Base-by-base conservation (phyloP, 306 rosid genomes). In the Cyclanthera cordifolia region DNA sequence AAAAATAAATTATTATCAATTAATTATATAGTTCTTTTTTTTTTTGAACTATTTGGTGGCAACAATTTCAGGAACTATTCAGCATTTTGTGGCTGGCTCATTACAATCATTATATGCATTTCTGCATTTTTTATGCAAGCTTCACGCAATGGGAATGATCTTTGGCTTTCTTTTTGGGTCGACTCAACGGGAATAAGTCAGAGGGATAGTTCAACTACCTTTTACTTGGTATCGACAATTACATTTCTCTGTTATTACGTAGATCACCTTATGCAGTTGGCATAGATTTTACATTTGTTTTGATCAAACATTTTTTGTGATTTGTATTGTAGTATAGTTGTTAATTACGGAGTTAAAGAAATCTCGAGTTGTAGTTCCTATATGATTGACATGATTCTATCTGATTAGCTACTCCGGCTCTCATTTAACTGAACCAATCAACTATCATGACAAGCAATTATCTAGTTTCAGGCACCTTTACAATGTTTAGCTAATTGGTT, bases 81-180 rank as follows among this genome's bases (percentile, higher is more conserved):
- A 64, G 79, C 78, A 61, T 93, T 81, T 77, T 83, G 85, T 77
- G 91, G 98, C 72, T 80, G 89, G 88, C 67, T 80, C 75, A 81
- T 89, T 53, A 78, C 91, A 30, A 72, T 76, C 75, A 70, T 87
- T 71, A 87, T 89, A 75, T 83, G 86, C 79, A 74, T 84, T 52
- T 89, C 98, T 41, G 96, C 98, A 75, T 73, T 85, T 75, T 66
- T 93, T 67, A 93, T 93, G 98, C 98, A 93, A 86, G 96, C 88
- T 76, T 85, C 96, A 43, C 96, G 96, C 69, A 89, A 87, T 70
- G 98, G 96, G 69, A 93, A 89, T 80, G 98, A 93, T 85, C 77
- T 93, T 78, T 93, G 98, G 98, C 70, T 93, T 25, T 93, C 98
- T 66, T 84, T 74, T 76, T 93, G 98, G 98, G 98, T 93, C 68